A percentile compares a stretch with the other conserved stretches of the same genome.
Evolutionary conservation across 23 red algal species (phyloP).

Genomic region (Gracilaria caudata): DNA sequence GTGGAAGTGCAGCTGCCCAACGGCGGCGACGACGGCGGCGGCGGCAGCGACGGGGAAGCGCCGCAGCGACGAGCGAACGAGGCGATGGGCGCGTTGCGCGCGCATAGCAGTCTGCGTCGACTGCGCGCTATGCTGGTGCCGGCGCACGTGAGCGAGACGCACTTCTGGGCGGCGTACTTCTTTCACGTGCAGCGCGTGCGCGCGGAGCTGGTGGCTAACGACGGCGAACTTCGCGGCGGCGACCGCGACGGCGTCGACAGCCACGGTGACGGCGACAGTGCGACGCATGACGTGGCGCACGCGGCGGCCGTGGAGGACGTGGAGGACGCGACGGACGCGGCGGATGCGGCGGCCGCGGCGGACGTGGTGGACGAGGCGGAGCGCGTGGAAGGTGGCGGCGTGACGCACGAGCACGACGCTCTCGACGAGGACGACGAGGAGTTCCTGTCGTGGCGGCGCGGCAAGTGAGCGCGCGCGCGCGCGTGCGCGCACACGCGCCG

Average conservation of each 20-base stretch:
- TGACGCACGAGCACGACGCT: background rate
- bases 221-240: constrained; percentile 14
- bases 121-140: constrained; percentile 75
- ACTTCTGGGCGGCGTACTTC: constrained; percentile 81
- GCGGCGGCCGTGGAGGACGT: constrained; percentile 46
- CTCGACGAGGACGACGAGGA: constrained; percentile 19
- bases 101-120: constrained; percentile 51
- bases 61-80: background rate
- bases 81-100: constrained; percentile 55
- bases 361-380: constrained; percentile 2
- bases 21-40: background rate
- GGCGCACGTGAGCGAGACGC: constrained; percentile 47
- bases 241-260: background rate
- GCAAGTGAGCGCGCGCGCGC: background rate
- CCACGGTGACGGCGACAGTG: background rate
- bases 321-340: constrained; percentile 11
- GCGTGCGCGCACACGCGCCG: background rate
- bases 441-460: constrained; percentile 28
- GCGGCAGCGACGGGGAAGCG: background rate
- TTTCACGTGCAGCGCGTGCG: constrained; percentile 54
- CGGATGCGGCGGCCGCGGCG: constrained; percentile 7
- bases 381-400: background rate
- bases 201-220: constrained; percentile 42
- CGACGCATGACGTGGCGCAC: constrained; percentile 17
- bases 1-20: constrained; percentile 4